Conservation (phyloP, 345 rosid genomes). For the Bruguiera gymnorhiza region DNA sequence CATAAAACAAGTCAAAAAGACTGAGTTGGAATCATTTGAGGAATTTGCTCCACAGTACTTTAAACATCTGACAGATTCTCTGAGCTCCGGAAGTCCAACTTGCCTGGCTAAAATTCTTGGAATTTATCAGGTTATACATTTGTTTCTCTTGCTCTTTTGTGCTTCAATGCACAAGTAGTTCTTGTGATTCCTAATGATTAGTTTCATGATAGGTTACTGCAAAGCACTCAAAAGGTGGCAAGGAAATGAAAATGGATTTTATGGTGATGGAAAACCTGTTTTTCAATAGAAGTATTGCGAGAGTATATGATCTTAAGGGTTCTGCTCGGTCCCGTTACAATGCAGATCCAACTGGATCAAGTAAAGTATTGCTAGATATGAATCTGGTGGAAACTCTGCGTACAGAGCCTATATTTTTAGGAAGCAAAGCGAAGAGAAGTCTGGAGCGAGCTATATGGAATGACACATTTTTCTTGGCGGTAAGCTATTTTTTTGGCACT, state of each 20-base stretch:
- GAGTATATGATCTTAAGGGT: constrained; percentile 91
- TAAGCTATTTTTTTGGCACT: constrained; percentile 37
- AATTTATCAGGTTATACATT: constrained; percentile 77
- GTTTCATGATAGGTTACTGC: constrained; percentile 58
- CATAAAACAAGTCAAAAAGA: constrained; percentile 82
- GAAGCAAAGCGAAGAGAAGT: constrained; percentile 92
- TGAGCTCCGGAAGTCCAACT: constrained; percentile 77
- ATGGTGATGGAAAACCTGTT: constrained; percentile 99
- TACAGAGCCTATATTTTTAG: constrained; percentile 87
- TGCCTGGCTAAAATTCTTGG: constrained; percentile 98
- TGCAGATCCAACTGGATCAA: constrained; percentile 67
- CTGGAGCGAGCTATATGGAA: constrained; percentile 98
- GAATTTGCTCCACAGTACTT: constrained; percentile 87
- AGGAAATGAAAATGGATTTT: constrained; percentile 86
- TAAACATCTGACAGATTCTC: constrained; percentile 66
- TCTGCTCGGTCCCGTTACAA: constrained; percentile 80
- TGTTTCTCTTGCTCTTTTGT: neutral
- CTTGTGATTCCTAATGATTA: constrained; percentile 13
- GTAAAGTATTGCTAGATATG: constrained; percentile 80
- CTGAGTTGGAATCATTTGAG: constrained; percentile 87
- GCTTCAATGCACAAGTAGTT: neutral
- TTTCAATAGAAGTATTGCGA: constrained; percentile 62
- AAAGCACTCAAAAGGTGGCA: constrained; percentile 79
- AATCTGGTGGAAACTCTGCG: constrained; percentile 75
- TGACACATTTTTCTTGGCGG: constrained; percentile 87